These are phyloP conservation scores for Botryosphaeria agaves DNA, from an alignment of 2,329 filamentous ascomycete species.

Conservation along the genomic window DNA sequence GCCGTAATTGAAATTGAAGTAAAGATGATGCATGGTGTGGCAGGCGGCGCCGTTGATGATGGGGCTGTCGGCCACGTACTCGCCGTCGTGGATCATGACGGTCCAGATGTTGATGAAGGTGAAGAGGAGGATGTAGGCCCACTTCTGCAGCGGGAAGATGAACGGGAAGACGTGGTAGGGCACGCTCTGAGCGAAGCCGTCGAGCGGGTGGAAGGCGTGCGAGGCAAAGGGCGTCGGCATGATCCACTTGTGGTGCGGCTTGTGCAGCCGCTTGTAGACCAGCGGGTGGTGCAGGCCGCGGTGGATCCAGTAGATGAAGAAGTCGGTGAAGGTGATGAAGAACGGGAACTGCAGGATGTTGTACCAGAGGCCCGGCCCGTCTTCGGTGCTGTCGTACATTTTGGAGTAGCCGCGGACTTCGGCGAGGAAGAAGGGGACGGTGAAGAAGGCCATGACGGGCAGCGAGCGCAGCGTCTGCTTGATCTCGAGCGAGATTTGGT, in stretches of 20 bases:
- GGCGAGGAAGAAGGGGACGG: conserved; percentile 60
- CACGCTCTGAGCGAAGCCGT: conserved; percentile 74
- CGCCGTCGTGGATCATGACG: conserved; percentile 88
- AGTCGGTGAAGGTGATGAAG: conserved; percentile 79
- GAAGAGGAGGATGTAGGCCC: conserved; percentile 73
- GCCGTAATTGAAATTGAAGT: conserved; percentile 84
- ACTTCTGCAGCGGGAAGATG: conserved; percentile 81
- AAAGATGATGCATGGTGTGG: conserved; percentile 80
- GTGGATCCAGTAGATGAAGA: conserved; percentile 84
- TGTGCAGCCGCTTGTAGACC: conserved; percentile 81
- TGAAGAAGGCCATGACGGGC: conserved; percentile 69
- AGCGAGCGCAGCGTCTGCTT: conserved; percentile 58
- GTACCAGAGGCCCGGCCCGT: conserved; percentile 65
- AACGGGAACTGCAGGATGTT: conserved; percentile 70
- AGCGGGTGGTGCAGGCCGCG: conserved; percentile 64
- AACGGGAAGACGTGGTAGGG: conserved; percentile 92
- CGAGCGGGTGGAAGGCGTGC: conserved; percentile 87
- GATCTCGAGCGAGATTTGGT: conserved; percentile 79
- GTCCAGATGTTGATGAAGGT: conserved; percentile 95
- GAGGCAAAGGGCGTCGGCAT: conserved; percentile 90
- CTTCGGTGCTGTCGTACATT: conserved; percentile 64
- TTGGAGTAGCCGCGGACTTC: conserved; percentile 76
- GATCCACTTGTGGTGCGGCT: conserved; percentile 99
- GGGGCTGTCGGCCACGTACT: conserved; percentile 82
- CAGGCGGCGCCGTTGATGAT: conserved; percentile 89